Base-by-base conservation (phyloP, 164 flowering plant species). In the Litsea cubeba region DNA sequence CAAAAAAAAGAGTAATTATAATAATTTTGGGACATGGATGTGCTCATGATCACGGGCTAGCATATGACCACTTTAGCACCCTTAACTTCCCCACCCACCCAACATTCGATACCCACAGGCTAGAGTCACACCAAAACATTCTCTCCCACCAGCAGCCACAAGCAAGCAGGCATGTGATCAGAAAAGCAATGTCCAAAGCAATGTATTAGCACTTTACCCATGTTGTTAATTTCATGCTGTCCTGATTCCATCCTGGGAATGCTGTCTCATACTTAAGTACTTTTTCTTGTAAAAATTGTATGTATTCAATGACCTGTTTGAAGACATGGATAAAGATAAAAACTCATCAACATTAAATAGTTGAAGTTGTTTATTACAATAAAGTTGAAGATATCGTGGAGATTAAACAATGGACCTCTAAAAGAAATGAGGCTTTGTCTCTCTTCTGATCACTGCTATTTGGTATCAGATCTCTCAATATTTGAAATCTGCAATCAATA, bases 361-460 rank as follows among this genome's bases (percentile, higher is more conserved):
- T 11, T 30, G 12, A 10, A 18, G 14, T 58, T 57, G 12, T 25
- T 71, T 54, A 15, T 3, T 28, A 32, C 8, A 17, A 25, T 20
- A 30, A 20, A 66, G 28, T 2, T 66, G 46, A 2, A 1, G 5
- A 15, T 30, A 66, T 28, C 28, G 18, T 66, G 18, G 4, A 66
- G 15, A 66, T 66, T 28, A 28, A 22, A 64, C 22, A 20, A 25
- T 20, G 24, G 81, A 94, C 98, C 96, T 94, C 97, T 68, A 91
- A 75, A 20, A 92, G 80, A 75, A 94, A 94, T 11, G 98, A 92
- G 32, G 98, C 98, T 14, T 97, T 94, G 76, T 94, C 98, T 81
- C 97, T 87, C 83, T 94, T 94, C 72, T 92, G 97, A 80, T 94
- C 97, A 82, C 88, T 83, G 50, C 87, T 80, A 7, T 66, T 66